These are phyloP conservation scores for Maudiozyma serrabonitensis DNA, from an alignment of 805 yeast species.

Conservation along the genomic window DNA sequence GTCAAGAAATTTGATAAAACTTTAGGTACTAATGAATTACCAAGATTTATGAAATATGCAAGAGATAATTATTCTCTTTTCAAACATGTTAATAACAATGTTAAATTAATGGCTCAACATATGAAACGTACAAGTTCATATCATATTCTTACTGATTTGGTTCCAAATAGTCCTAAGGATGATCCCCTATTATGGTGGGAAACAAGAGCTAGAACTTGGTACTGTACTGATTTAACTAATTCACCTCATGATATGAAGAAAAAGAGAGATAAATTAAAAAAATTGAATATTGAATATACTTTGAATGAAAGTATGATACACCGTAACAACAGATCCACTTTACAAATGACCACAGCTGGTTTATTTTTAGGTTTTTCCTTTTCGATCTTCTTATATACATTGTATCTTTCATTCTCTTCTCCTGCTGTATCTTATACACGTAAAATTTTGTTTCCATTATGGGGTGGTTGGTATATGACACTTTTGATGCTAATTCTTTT, in stretches of 20 bases:
- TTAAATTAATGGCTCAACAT: constrained; percentile 19
- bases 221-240: constrained; percentile 26
- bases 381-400: constrained; percentile 55
- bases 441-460: constrained; percentile 61
- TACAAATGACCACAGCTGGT: constrained; percentile 54
- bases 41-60: constrained; percentile 20
- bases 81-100: constrained; percentile 19
- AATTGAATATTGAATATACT: constrained; percentile 23
- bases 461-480: constrained; percentile 82
- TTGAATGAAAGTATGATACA: constrained; percentile 28
- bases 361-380: constrained; percentile 57
- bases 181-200: constrained; percentile 28
- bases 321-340: constrained; percentile 25
- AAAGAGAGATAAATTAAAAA: constrained; percentile 21
- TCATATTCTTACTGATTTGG: constrained; percentile 9
- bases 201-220: constrained; percentile 31
- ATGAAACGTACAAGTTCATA: constrained; percentile 15
- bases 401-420: constrained; percentile 42
- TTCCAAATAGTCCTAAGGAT: constrained; percentile 13
- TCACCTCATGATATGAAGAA: constrained; percentile 21
- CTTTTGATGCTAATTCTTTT: constrained; percentile 53
- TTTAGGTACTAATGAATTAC: constrained; percentile 20
- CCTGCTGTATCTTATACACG: constrained; percentile 35
- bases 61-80: constrained; percentile 19
- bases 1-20: constrained; percentile 81